Percentiles rank a stretch among this genome's conserved stretches.
phyloP scores from a whole-genome alignment of 1,139 yeast species.

The Geotrichum aggregatum region DNA sequence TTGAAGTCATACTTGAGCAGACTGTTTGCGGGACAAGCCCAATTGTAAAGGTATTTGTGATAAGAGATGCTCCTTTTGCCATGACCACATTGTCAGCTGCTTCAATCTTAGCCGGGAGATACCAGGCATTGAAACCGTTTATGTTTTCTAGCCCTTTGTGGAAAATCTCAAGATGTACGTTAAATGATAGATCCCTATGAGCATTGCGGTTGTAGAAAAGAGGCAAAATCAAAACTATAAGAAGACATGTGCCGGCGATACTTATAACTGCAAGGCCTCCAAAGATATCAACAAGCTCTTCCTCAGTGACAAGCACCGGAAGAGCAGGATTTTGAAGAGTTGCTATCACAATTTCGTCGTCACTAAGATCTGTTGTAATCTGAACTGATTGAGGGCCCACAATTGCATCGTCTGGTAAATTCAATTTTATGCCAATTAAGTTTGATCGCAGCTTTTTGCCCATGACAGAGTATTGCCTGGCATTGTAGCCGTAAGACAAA shows the following conservation, averaged over 20 bases:
- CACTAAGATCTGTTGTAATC: no score
- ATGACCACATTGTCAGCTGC: constrained; percentile 1
- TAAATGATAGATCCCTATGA: neutral
- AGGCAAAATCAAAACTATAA: neutral
- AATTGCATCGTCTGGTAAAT: no score
- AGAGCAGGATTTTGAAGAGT: neutral
- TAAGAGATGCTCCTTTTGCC: neutral
- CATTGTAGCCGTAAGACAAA: constrained; percentile 6
- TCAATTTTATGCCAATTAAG: neutral
- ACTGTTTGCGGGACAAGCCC: no score
- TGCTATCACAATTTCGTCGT: constrained; percentile 8
- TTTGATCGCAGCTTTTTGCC: neutral
- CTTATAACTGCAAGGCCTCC: constrained; percentile 4
- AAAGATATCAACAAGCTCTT: constrained; percentile 4
- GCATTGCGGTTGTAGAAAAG: neutral
- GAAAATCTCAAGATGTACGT: neutral
- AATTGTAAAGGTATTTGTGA: no score
- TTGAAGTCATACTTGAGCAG: no score
- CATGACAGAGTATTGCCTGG: constrained; percentile 3
- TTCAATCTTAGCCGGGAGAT: constrained; percentile 6
- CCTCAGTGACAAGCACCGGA: neutral
- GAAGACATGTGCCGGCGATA: neutral
- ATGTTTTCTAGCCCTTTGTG: constrained; percentile 6
- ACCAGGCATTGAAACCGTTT: constrained; percentile 1
- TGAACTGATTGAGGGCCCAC: no score